Evolutionary conservation across 345 rosid genomes (phyloP), one percentile per base, ranked within the genome.

Genomic region (Syzygium jambos): DNA sequence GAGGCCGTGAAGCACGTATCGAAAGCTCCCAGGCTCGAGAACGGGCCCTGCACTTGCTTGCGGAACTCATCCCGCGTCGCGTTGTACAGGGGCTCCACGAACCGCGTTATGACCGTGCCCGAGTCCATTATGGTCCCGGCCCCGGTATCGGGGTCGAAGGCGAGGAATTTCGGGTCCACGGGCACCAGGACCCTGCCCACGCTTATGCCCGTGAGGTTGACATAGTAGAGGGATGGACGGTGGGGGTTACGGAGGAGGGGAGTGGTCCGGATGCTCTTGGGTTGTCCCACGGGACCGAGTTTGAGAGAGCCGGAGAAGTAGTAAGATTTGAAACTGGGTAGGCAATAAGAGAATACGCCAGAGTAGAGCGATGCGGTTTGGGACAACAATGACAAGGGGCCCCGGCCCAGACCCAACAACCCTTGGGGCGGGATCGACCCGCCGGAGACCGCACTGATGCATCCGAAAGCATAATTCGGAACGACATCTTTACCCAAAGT

Each of bases 71-170:
- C 95, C 57, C 96, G 91, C 29, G 92, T 88, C 25, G 95, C 95
- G 4, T 73, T 78, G 88, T 97, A 97, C 54, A 94, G 83, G 51
- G 98, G 96, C 80, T 90, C 90, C 19, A 88, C 86, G 51, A 97
- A 96, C 55, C 98, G 95, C 90, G 99, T 97, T 73, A 97, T 95
- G 2, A 96, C 98, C 2, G 98, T 95, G 5, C 99, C 99, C 41
- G 98, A 97, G 54, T 97, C 99, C 6, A 97, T 91, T 56, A 95
- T 92, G 43, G 99, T 97, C 12, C 98, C 98, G 1, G 97, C 94
- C 5, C 98, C 98, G 0, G 98, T 90, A 56, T 15, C 91, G 1
- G 97, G 92, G 95, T 96, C 88, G 84, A 97, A 94, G 9, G 91
- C 23, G 29, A 95, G 90, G 41, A 55, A 90, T 27, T 87, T 91